Evolutionary conservation across 768 basidiomycete species (phyloP), one percentile per base, ranked within the genome.

Genomic region (Tylopilus vinaceipallidus): DNA sequence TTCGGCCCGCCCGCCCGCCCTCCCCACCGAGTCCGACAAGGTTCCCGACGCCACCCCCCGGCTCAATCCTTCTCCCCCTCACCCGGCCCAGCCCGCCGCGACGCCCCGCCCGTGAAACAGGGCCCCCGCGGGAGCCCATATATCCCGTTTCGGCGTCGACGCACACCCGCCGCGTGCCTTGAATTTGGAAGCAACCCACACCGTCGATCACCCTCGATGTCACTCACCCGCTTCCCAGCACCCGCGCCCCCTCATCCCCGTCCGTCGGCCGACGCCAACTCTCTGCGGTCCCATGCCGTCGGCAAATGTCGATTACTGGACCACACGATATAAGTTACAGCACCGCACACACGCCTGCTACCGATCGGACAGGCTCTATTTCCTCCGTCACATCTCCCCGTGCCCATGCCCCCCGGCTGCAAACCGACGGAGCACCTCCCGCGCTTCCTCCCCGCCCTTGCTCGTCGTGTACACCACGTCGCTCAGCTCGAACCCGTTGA

Each of bases 401-500:
- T 71, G 62, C 55, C 74, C 74, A 50, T 72, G 60, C 19, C 71
- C 73, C 52, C 70, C 70, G 16, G 62, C 69, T 20, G 76, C 79
- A 66, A 80, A 85, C 46, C 59, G 70, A 27, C 68, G 66, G 10
- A 91, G 74, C 29, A 73, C 73, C 39, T 65, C 66, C 52, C 79
- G 70, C n/a, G 83, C 80, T 53, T 81, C 83, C 35, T 66, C 68
- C 9, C 74, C 80, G 0, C 69, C 66, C 22, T 73, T 80, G 42
- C 90, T 87, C 49, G 79, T 74, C 33, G 90, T 92, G 65, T 94
- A 95, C 24, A 85, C 69, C 51, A 94, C 86, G 33, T 80, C 80
- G 71, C 87, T 88, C 40, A 86, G 67, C 62, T 89, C 80, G 62
- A 95, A 95, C 46, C 91, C 92, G 63, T 95, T 95, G 76, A 98